Conservation (phyloP, 2,329 filamentous ascomycete genomes). For the Penicillium sp. region DNA sequence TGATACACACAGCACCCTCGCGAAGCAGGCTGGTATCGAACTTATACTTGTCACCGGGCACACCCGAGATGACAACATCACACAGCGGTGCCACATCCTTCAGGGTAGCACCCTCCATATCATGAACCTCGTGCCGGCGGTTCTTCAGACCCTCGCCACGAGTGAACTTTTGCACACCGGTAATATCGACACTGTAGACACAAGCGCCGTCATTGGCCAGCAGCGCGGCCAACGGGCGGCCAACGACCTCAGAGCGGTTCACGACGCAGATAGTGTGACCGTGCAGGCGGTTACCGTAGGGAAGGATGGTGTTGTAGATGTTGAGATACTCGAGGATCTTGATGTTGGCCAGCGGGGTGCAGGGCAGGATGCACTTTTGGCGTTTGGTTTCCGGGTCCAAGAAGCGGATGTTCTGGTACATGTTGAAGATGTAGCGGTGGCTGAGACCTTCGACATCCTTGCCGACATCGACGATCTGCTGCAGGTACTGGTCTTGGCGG, state of each 20-base stretch:
- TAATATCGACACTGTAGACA: conserved; percentile 93
- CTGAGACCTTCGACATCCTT: conserved; percentile 97
- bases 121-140: conserved; percentile 79
- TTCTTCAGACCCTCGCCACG: conserved; percentile 85
- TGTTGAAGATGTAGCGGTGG: conserved; percentile 95
- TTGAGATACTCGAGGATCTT: conserved; percentile 96
- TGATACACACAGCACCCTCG: conserved; percentile 96
- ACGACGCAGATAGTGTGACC: conserved; percentile 95
- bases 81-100: conserved; percentile 82
- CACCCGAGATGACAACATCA: conserved; percentile 92
- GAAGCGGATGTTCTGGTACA: conserved; percentile 98
- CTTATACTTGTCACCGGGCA: conserved; percentile 86
- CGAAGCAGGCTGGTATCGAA: conserved; percentile 80
- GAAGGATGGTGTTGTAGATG: conserved; percentile 94
- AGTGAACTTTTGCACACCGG: conserved; percentile 88
- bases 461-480: conserved; percentile 84
- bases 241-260: conserved; percentile 95
- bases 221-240: conserved; percentile 85
- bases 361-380: conserved; percentile 91
- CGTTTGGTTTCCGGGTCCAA: conserved; percentile 67
- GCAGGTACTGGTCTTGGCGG: conserved; percentile 88
- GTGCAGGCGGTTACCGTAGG: conserved; percentile 88
- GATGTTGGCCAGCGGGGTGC: conserved; percentile 92
- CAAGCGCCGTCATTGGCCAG: conserved; percentile 94
- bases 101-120: conserved; percentile 77